These are phyloP conservation scores for Pinus albicaulis DNA, from an alignment of 75 land plant genomes.

Conservation along the genomic window DNA sequence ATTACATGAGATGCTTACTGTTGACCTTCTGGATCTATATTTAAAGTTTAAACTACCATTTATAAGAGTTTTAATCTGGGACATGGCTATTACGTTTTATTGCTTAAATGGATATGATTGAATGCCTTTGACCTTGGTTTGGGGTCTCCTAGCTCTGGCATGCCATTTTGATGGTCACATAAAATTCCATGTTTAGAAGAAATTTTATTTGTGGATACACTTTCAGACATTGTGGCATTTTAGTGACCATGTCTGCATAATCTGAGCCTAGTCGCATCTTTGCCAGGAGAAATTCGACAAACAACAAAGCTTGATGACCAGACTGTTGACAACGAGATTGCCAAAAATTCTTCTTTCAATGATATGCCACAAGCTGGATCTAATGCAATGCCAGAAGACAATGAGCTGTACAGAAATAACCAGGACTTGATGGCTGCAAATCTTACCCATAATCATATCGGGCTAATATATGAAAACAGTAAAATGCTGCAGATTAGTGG, in stretches of 20 bases:
- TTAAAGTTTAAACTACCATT: not conserved
- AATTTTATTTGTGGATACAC: not conserved
- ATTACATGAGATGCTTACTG: not conserved
- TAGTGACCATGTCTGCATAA: not conserved
- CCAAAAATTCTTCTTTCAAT: not conserved
- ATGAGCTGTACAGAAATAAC: not conserved
- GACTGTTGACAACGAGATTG: not conserved
- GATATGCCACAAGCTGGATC: not conserved
- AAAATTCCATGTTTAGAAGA: not conserved
- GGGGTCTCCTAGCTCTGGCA: too few relatives aligned
- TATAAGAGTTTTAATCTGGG: not conserved
- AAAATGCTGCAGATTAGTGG: not conserved
- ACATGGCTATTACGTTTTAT: not conserved
- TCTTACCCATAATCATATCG: not conserved
- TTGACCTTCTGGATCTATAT: not conserved
- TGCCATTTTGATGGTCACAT: not conserved
- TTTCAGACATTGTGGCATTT: conserved; percentile 1
- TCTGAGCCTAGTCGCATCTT: not conserved
- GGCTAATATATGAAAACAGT: not conserved
- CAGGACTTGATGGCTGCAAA: not conserved
- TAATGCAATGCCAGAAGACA: not conserved
- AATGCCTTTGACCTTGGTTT: too few relatives aligned
- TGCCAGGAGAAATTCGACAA: not conserved
- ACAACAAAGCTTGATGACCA: not conserved
- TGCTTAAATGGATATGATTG: not conserved